Evolutionary conservation across 2,329 filamentous ascomycete species (phyloP).

Genomic region (Colletotrichum sojae): DNA sequence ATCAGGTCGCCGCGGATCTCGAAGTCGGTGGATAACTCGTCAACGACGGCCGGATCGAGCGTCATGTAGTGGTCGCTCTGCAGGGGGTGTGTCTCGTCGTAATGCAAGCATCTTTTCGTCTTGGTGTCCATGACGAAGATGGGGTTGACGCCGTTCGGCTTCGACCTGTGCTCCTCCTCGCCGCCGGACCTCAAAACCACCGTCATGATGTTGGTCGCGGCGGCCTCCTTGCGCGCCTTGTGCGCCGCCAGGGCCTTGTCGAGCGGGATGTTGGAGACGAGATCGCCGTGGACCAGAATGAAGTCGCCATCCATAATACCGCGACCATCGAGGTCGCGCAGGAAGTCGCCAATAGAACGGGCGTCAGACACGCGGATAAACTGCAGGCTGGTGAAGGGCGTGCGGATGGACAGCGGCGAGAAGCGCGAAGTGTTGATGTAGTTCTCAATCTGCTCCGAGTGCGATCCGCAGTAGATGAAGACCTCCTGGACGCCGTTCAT

Average conservation of each 20-base stretch:
- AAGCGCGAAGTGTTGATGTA: conserved; percentile 86
- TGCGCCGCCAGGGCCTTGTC: conserved; percentile 84
- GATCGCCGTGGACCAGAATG: conserved; percentile 90
- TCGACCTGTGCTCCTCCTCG: conserved; percentile 78
- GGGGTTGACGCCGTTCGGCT: conserved; percentile 80
- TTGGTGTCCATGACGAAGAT: conserved; percentile 89
- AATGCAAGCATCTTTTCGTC: conserved; percentile 88
- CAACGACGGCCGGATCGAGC: conserved; percentile 85
- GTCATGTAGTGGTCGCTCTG: conserved; percentile 75
- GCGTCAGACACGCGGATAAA: conserved; percentile 89
- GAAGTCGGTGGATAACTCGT: conserved; percentile 77
- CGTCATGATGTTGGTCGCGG: conserved; percentile 98
- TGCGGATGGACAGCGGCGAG: conserved; percentile 69
- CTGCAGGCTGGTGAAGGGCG: conserved; percentile 83
- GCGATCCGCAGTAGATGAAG: conserved; percentile 90
- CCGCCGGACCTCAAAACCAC: conserved; percentile 89
- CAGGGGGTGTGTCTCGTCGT: conserved; percentile 87
- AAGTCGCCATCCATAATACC: conserved; percentile 92
- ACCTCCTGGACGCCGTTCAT: conserved; percentile 96
- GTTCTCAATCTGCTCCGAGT: conserved; percentile 87
- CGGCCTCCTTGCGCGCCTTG: conserved; percentile 82
- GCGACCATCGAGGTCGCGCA: conserved; percentile 92
- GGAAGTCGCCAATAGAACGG: conserved; percentile 90
- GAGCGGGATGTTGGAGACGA: conserved; percentile 91
- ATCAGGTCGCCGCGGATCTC: conserved; percentile 90